Conservation (phyloP, 148 eudicot genomes). For the Fagopyrum homotropicum region DNA sequence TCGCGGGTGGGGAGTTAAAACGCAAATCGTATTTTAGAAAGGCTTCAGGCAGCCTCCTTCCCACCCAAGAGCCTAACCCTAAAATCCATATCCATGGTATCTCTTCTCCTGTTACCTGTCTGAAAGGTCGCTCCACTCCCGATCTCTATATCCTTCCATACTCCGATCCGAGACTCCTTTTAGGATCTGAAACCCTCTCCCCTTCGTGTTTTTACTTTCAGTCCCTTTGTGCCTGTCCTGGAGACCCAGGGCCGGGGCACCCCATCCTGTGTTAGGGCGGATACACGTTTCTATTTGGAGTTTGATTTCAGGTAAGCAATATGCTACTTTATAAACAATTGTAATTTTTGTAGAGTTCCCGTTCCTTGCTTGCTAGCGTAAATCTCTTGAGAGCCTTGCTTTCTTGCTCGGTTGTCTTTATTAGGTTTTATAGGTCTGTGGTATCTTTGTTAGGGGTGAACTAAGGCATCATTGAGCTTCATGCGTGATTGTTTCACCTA, state of each 20-base stretch:
- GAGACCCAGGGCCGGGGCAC: not conserved
- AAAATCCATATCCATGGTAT: not conserved
- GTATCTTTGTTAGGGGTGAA: not conserved
- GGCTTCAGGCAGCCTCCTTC: constrained; percentile 5
- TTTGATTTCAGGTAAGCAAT: not conserved
- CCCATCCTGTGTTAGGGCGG: not conserved
- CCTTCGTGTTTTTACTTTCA: not conserved
- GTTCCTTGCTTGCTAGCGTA: not conserved
- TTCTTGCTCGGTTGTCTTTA: not conserved
- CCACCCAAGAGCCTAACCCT: not conserved
- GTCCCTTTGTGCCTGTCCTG: not conserved
- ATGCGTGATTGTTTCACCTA: not conserved
- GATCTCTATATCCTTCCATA: not conserved
- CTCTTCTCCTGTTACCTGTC: not conserved
- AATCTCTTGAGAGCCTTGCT: not conserved
- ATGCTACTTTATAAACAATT: not conserved
- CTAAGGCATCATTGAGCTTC: not conserved
- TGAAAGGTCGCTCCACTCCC: not conserved
- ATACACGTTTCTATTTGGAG: not conserved
- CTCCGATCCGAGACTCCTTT: not conserved
- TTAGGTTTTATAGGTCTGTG: not conserved
- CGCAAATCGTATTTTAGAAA: not conserved
- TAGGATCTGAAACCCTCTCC: not conserved
- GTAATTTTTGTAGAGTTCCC: not conserved
- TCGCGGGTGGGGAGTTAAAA: not conserved